Evolutionary conservation across 495 filamentous ascomycete genomes (phyloP).

Genomic region (Jackrogersella minutella): DNA sequence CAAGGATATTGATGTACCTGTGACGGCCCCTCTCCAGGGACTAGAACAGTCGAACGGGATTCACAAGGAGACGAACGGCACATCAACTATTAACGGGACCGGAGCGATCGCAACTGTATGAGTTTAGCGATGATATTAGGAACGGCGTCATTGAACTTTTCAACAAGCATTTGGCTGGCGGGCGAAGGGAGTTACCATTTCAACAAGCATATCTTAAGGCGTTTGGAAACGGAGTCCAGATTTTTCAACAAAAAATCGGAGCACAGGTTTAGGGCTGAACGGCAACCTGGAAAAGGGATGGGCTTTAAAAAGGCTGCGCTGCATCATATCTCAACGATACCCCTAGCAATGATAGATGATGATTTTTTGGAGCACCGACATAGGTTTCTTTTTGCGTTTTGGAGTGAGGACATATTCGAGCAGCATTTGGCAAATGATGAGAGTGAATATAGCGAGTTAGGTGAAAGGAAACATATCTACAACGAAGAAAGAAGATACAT

Average conservation of each 20-base stretch:
- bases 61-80: conserved; percentile 30
- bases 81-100: conserved; percentile 13
- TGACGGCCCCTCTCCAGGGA: conserved; percentile 2
- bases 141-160: conserved; percentile 46
- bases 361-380: conserved; percentile 15
- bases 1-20: conserved; percentile 65
- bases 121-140: conserved; percentile 22
- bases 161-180: conserved; percentile 46
- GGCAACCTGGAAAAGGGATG: conserved; percentile 34
- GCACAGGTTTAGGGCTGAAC: conserved; percentile 39
- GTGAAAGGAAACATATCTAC: not conserved
- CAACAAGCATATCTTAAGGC: conserved; percentile 47
- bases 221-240: conserved; percentile 43
- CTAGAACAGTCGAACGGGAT: conserved; percentile 29
- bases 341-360: conserved; percentile 38
- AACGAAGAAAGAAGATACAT: not conserved
- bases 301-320: conserved; percentile 37
- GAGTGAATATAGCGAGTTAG: conserved; percentile 1
- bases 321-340: conserved; percentile 46
- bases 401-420: not conserved
- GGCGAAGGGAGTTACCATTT: conserved; percentile 44
- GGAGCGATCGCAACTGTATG: conserved; percentile 17
- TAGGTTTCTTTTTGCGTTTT: conserved; percentile 12
- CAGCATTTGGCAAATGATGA: conserved; percentile 6
- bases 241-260: conserved; percentile 48